These are phyloP conservation scores for Clonostachys sp. DNA, from an alignment of 2,329 filamentous ascomycete genomes.

Conservation along the genomic window DNA sequence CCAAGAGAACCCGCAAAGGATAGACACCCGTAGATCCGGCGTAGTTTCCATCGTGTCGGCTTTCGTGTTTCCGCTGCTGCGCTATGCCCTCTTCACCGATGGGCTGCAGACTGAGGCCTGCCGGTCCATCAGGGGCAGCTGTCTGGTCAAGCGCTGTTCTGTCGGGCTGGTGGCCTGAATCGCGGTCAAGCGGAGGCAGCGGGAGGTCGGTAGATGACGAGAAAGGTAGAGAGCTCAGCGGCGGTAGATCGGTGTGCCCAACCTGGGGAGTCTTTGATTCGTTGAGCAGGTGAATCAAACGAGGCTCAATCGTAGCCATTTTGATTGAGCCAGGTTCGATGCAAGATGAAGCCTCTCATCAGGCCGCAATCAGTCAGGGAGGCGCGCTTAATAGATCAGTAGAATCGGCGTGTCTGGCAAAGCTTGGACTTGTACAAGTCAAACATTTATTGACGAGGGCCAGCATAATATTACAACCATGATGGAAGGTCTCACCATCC, in stretches of 20 bases:
- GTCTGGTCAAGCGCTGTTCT: neutral
- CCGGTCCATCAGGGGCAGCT: neutral
- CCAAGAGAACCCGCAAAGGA: conserved; percentile 33
- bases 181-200: conserved; percentile 48
- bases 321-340: conserved; percentile 19
- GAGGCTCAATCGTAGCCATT: conserved; percentile 65
- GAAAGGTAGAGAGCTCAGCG: conserved; percentile 42
- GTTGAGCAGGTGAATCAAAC: conserved; percentile 61
- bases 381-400: no score
- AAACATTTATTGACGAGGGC: no score
- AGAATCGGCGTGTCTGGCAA: no score
- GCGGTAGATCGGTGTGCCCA: conserved; percentile 47
- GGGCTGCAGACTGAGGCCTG: neutral
- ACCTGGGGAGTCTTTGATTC: conserved; percentile 44
- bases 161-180: conserved; percentile 35
- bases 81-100: neutral
- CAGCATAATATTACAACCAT: no score
- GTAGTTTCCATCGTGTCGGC: conserved; percentile 6
- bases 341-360: conserved; percentile 1
- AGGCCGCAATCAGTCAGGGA: no score
- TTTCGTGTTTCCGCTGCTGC: neutral
- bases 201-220: conserved; percentile 37
- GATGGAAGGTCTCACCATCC: no score
- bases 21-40: conserved; percentile 16
- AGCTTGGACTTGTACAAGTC: no score